phyloP scores from a whole-genome alignment of 169 alveolate genomes.

The Plasmodium yoelii region DNA sequence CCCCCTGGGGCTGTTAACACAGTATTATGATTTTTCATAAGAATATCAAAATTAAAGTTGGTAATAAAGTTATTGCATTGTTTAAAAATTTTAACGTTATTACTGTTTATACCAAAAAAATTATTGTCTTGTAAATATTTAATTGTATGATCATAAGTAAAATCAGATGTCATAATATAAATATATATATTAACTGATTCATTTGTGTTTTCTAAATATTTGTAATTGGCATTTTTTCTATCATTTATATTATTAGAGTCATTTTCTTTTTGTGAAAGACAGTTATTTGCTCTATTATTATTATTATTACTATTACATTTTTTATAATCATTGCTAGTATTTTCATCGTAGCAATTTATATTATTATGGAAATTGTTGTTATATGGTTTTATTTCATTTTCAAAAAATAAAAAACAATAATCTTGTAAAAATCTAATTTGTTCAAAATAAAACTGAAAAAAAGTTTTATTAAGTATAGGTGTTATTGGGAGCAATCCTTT shows the following conservation, averaged over 20 bases:
- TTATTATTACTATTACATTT: not conserved
- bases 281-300: not conserved
- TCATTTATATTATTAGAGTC: not conserved
- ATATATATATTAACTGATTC: conserved; percentile 32
- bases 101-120: conserved; percentile 78
- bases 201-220: not conserved
- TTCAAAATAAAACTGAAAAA: conserved; percentile 82
- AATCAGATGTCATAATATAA: conserved; percentile 81
- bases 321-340: too few relatives aligned
- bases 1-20: conserved; percentile 79
- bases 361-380: not conserved
- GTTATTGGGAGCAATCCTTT: conserved; percentile 81
- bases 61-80: conserved; percentile 76
- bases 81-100: conserved; percentile 66
- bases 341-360: not conserved
- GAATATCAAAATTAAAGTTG: conserved; percentile 35
- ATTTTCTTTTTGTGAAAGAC: not conserved
- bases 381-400: not conserved
- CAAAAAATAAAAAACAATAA: conserved; percentile 23
- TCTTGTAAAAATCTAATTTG: conserved; percentile 62
- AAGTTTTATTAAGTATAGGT: conserved; percentile 77
- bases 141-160: conserved; percentile 76
- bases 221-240: not conserved
- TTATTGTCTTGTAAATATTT: conserved; percentile 69
- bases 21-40: conserved; percentile 15